phyloP scores from a whole-genome alignment of 352 stramenopile genomes.

The Pythium scleroteichum region DNA sequence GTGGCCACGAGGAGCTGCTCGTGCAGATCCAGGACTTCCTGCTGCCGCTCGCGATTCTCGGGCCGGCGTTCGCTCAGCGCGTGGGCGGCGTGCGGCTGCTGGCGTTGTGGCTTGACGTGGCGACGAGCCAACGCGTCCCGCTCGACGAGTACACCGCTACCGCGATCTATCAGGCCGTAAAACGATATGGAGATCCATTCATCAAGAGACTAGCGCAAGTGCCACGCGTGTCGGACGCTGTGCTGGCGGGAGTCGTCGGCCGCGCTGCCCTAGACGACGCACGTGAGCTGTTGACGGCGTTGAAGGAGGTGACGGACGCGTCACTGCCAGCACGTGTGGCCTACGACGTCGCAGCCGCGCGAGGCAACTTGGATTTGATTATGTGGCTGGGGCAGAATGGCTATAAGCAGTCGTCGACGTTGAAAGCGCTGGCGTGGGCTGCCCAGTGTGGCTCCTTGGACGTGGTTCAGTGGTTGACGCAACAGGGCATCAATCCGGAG shows the following conservation, averaged over 20 bases:
- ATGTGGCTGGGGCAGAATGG: neutral
- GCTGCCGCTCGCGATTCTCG: conserved; percentile 5
- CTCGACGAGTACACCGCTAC: neutral
- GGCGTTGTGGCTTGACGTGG: neutral
- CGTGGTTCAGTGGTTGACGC: neutral
- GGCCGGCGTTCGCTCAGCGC: neutral
- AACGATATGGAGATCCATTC: neutral
- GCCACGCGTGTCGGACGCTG: neutral
- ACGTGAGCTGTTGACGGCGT: neutral
- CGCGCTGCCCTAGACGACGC: neutral
- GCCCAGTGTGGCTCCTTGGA: neutral
- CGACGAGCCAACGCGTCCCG: neutral
- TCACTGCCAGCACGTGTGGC: neutral
- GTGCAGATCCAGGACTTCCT: conserved; percentile 1
- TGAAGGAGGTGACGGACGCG: neutral
- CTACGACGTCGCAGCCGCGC: neutral
- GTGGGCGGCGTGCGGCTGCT: conserved; percentile 4
- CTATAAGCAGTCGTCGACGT: neutral
- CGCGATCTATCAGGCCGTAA: neutral
- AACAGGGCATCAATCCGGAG: neutral
- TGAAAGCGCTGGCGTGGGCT: neutral
- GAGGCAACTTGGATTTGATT: neutral
- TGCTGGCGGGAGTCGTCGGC: neutral
- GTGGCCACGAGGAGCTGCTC: conserved; percentile 1
- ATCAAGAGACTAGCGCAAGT: neutral